A percentile compares a stretch with the other conserved stretches of the same genome.
Conservation (phyloP, 2,329 filamentous ascomycete species). For the Tolypocladium album region DNA sequence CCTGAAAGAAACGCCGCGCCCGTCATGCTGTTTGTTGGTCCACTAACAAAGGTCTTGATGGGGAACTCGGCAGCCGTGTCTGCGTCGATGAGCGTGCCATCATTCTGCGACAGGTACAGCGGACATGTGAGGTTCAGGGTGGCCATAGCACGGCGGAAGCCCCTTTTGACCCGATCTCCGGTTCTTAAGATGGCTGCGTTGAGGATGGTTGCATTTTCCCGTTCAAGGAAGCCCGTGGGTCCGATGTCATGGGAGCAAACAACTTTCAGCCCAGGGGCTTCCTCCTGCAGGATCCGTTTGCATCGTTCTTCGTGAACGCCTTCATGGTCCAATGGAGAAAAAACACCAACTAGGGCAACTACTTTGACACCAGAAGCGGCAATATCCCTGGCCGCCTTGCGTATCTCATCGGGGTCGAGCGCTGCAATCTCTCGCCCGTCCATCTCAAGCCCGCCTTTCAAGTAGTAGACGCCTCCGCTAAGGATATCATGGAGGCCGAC, state of each 20-base stretch:
- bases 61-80: constrained; percentile 35
- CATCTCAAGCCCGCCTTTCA: constrained; percentile 36
- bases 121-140: constrained; percentile 29
- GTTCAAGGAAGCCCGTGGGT: constrained; percentile 29
- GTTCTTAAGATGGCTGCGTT: constrained; percentile 41
- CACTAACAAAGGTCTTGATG: constrained; percentile 42
- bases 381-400: constrained; percentile 19
- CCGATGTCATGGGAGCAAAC: constrained; percentile 33
- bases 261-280: constrained; percentile 22
- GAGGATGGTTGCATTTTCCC: constrained; percentile 44
- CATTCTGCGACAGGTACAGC: constrained; percentile 41
- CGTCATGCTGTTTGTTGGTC: constrained; percentile 42
- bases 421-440: constrained; percentile 33
- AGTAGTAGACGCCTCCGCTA: constrained; percentile 27
- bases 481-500: constrained; percentile 26
- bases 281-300: constrained; percentile 23
- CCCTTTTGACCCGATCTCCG: constrained; percentile 32
- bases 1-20: constrained; percentile 44
- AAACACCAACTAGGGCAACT: constrained; percentile 33
- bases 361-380: constrained; percentile 21
- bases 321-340: constrained; percentile 32
- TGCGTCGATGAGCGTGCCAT: constrained; percentile 39
- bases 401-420: constrained; percentile 26
- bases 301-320: constrained; percentile 28
- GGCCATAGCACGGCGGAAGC: constrained; percentile 34